Conservation (phyloP, 2,329 filamentous ascomycete species). For the Bimuria novae-zelandiae region DNA sequence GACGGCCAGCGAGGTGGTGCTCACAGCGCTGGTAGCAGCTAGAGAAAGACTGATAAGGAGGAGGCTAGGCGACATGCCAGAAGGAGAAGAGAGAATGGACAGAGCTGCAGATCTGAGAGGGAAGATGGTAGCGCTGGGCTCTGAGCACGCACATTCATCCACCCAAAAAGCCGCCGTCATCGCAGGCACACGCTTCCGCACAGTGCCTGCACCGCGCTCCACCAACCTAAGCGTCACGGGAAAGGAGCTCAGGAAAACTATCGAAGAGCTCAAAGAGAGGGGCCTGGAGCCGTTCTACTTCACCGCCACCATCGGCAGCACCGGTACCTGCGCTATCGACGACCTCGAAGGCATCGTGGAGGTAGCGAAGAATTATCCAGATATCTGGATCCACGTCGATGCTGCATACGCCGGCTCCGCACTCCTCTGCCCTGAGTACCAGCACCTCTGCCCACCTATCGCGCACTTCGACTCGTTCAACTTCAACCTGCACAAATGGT, state of each 20-base stretch:
- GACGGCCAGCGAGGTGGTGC: conserved; percentile 83
- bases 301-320: conserved; percentile 83
- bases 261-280: conserved; percentile 68
- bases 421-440: conserved; percentile 79
- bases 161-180: conserved; percentile 88
- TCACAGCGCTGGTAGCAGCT: conserved; percentile 85
- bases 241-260: conserved; percentile 60
- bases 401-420: conserved; percentile 90
- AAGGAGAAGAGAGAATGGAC: conserved; percentile 53
- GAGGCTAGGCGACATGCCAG: conserved; percentile 27
- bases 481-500: conserved; percentile 97
- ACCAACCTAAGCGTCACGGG: conserved; percentile 75
- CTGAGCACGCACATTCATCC: conserved; percentile 78
- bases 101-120: conserved; percentile 68
- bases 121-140: conserved; percentile 78
- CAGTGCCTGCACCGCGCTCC: conserved; percentile 65
- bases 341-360: conserved; percentile 72
- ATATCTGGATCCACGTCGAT: conserved; percentile 91
- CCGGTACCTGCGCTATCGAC: conserved; percentile 85
- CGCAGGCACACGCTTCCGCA: conserved; percentile 79
- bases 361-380: conserved; percentile 58
- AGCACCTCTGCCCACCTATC: conserved; percentile 67
- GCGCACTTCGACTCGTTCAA: conserved; percentile 83
- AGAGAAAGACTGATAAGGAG: conserved; percentile 67
- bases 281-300: conserved; percentile 86